Conservation (phyloP, 1,284 basidiomycete genomes). For the Pseudozyma pruni region DNA sequence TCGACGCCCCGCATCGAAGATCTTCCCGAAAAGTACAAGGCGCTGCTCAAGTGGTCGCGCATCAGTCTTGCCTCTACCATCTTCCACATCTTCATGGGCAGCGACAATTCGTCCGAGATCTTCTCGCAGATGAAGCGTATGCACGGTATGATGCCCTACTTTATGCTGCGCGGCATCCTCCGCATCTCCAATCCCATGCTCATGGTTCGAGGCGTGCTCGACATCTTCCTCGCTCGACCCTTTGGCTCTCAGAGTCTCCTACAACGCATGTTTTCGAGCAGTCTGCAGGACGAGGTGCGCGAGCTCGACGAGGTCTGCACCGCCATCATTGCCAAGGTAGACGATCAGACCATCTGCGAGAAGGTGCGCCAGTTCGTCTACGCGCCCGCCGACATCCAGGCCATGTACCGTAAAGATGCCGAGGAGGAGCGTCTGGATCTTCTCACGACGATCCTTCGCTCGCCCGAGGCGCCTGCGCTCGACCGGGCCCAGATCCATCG, state of each 20-base stretch:
- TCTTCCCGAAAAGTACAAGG: slow-evolving; percentile 84
- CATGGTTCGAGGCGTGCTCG: slow-evolving; percentile 91
- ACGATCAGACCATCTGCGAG: slow-evolving; percentile 85
- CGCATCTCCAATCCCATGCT: slow-evolving; percentile 94
- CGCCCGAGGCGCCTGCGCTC: slow-evolving; percentile 76
- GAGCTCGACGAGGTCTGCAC: slow-evolving; percentile 85
- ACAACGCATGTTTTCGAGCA: slow-evolving; percentile 90
- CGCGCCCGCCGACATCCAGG: slow-evolving; percentile 87
- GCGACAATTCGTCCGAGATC: slow-evolving; percentile 89
- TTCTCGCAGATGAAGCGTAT: slow-evolving; percentile 89
- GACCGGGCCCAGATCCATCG: slow-evolving; percentile 56
- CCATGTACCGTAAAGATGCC: slow-evolving; percentile 67
- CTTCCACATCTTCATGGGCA: slow-evolving; percentile 92
- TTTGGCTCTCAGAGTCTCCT: slow-evolving; percentile 88
- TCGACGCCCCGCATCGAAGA: slow-evolving; percentile 80
- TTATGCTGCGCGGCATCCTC: slow-evolving; percentile 89
- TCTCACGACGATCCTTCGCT: slow-evolving; percentile 83
- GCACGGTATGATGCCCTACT: slow-evolving; percentile 97
- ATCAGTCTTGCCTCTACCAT: slow-evolving; percentile 89
- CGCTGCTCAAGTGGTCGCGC: slow-evolving; percentile 93
- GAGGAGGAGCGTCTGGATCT: slow-evolving; percentile 81
- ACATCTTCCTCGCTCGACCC: slow-evolving; percentile 96
- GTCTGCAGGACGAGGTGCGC: slow-evolving; percentile 86
- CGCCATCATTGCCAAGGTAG: slow-evolving; percentile 85
- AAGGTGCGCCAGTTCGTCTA: slow-evolving; percentile 88